phyloP scores from a whole-genome alignment of 1,284 basidiomycete genomes.

The Flammula alnicola region DNA sequence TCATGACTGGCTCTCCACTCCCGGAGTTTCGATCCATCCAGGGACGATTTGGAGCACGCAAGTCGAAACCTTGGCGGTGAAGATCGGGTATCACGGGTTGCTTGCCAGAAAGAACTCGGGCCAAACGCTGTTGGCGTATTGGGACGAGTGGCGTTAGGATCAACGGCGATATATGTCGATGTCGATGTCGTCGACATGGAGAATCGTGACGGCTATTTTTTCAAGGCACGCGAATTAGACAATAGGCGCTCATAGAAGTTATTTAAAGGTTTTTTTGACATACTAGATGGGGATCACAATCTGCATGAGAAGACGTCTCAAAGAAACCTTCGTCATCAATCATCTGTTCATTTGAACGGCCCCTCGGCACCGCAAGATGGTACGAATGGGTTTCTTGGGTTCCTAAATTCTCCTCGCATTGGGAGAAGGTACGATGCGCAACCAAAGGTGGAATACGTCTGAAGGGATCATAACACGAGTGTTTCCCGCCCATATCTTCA shows the following conservation, averaged over 20 bases:
- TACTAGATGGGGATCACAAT: constrained; percentile 24
- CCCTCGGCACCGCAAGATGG: background rate
- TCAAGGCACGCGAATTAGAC: background rate
- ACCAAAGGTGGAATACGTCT: too few species aligned
- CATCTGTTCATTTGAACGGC: too few species aligned
- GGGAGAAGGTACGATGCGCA: too few species aligned
- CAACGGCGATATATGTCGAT: constrained; percentile 22
- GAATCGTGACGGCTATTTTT: constrained; percentile 24
- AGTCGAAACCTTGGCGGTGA: too few species aligned
- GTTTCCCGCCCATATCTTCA: too few species aligned
- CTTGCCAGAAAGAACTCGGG: too few species aligned
- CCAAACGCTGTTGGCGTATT: too few species aligned
- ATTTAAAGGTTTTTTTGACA: background rate
- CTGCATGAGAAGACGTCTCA: constrained; percentile 15
- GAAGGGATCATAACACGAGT: too few species aligned
- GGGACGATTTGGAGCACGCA: too few species aligned
- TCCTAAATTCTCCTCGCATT: background rate
- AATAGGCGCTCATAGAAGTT: background rate
- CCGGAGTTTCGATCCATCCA: too few species aligned
- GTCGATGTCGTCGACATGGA: constrained; percentile 25
- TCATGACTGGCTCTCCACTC: background rate
- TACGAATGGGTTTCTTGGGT: background rate
- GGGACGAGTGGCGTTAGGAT: constrained; percentile 5
- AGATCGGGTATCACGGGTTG: too few species aligned
- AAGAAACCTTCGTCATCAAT: constrained; percentile 25